A percentile compares a stretch with the other conserved stretches of the same genome.
Evolutionary conservation across 2,329 filamentous ascomycete species (phyloP).

Genomic region (Aureobasidium lini): DNA sequence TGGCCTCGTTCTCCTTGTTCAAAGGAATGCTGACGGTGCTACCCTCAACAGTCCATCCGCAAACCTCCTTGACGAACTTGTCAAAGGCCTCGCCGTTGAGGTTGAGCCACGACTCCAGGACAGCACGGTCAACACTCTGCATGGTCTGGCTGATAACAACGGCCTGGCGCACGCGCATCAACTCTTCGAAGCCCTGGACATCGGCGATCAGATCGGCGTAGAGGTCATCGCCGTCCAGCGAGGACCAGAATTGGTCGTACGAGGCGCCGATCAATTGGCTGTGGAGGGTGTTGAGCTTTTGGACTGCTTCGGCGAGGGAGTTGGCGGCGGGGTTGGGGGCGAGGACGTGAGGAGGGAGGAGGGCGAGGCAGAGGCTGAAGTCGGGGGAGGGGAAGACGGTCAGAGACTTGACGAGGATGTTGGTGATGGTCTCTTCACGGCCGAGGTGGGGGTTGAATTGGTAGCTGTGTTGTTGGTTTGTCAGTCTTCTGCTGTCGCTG

Average conservation of each 20-base stretch:
- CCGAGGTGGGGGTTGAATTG: constrained; percentile 99
- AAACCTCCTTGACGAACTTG: constrained; percentile 46
- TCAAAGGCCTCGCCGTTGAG: constrained; percentile 41
- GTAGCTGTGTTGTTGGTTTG: constrained; percentile 55
- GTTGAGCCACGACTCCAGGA: constrained; percentile 45
- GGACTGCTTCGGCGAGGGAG: constrained; percentile 76
- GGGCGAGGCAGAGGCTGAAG: constrained; percentile 88
- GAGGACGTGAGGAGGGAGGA: constrained; percentile 79
- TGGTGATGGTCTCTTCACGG: constrained; percentile 95
- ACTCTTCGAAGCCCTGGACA: constrained; percentile 88
- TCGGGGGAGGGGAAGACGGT: constrained; percentile 95
- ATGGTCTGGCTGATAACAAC: constrained; percentile 82
- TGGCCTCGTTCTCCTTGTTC: constrained; percentile 96
- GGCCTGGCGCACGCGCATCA: constrained; percentile 84
- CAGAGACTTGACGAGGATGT: constrained; percentile 96
- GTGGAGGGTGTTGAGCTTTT: constrained; percentile 78
- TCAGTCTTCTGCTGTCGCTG: neutral
- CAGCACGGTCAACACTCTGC: constrained; percentile 53
- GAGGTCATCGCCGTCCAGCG: constrained; percentile 85
- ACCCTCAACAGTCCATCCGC: constrained; percentile 74
- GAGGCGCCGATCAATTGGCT: constrained; percentile 82
- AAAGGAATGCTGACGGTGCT: constrained; percentile 65
- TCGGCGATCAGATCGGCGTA: constrained; percentile 95
- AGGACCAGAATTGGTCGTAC: constrained; percentile 89
- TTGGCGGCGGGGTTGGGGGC: constrained; percentile 48